Evolutionary conservation across 768 basidiomycete genomes (phyloP).

Genomic region (Lentinula detonsa): DNA sequence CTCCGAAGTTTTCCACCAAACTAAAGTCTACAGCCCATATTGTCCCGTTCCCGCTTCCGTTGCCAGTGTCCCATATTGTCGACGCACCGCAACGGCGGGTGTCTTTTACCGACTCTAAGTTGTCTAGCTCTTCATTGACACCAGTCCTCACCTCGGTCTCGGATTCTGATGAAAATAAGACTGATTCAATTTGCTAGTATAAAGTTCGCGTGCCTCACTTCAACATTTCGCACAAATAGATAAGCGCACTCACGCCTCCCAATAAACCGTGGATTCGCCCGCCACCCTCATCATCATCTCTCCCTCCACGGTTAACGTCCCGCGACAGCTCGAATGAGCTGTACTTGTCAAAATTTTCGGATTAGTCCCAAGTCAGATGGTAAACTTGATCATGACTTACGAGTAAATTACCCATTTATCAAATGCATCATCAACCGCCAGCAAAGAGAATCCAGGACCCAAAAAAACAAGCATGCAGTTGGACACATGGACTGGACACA

Average conservation of each 20-base stretch:
- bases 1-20: not conserved
- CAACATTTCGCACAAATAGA: not conserved
- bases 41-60: not conserved
- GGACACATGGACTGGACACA: not conserved
- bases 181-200: not conserved
- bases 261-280: not conserved
- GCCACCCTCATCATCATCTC: not conserved
- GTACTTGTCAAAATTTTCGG: not conserved
- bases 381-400: not conserved
- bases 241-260: not conserved
- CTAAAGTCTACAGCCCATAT: not conserved
- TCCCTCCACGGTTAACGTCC: not conserved
- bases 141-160: not conserved
- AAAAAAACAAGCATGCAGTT: not conserved
- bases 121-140: not conserved
- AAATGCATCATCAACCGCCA: not conserved
- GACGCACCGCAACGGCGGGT: not conserved
- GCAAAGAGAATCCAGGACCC: not conserved
- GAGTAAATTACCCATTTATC: not conserved
- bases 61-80: not conserved
- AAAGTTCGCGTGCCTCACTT: not conserved
- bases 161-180: not conserved
- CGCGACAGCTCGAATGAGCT: not conserved
- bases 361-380: not conserved
- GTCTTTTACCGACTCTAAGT: not conserved